Evolutionary conservation across 1,284 basidiomycete species (phyloP).

Genomic region (Wolfiporia cocos): DNA sequence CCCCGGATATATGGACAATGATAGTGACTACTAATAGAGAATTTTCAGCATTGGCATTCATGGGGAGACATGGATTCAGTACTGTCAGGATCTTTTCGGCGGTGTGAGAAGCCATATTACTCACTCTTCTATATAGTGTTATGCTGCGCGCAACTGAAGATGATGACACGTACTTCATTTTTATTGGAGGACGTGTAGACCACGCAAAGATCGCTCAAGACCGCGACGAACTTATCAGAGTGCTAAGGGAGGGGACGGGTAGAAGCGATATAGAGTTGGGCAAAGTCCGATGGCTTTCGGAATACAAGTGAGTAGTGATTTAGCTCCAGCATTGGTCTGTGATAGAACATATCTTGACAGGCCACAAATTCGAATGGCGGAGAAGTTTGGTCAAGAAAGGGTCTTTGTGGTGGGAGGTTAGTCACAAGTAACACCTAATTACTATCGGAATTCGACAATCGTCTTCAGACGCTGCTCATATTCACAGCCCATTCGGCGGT

Average conservation of each 20-base stretch:
- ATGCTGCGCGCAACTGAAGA: slow-evolving; percentile 4
- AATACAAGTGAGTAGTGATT: slow-evolving; percentile 7
- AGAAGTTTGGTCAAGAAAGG: slow-evolving; percentile 27
- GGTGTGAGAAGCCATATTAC: no score
- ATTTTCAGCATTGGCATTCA: slow-evolving; percentile 1
- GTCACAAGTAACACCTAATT: no score
- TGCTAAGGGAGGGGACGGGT: slow-evolving; percentile 3
- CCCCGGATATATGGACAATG: no score
- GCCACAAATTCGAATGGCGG: slow-evolving; percentile 31
- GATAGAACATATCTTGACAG: slow-evolving; percentile 8
- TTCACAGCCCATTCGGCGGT: slow-evolving; percentile 25
- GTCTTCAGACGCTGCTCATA: slow-evolving; percentile 21
- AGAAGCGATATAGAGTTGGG: slow-evolving; percentile 7
- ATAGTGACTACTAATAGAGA: no score
- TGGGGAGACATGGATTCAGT: neutral
- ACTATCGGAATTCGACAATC: no score
- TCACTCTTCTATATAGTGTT: no score
- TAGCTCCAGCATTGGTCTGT: neutral
- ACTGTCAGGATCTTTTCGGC: slow-evolving; percentile 2
- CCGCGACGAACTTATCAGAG: slow-evolving; percentile 2
- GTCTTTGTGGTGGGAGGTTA: slow-evolving; percentile 33
- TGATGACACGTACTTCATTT: neutral
- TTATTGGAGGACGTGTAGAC: slow-evolving; percentile 3
- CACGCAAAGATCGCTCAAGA: slow-evolving; percentile 1
- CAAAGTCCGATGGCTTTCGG: slow-evolving; percentile 4